Conservation (phyloP, 192 early-diverging fungal species). For the Coemansia sp. region DNA sequence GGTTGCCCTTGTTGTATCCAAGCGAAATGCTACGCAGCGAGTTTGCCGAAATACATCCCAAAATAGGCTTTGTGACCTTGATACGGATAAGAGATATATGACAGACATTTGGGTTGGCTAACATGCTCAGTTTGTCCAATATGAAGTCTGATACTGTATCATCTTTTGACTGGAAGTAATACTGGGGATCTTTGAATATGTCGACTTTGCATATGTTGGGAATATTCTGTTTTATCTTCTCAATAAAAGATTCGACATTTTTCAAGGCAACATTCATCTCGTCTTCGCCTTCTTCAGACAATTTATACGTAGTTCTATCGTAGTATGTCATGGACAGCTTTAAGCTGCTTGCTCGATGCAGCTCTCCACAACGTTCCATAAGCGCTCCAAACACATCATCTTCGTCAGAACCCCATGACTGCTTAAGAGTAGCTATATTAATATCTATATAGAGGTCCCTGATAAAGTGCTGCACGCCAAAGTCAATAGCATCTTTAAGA, state of each 20-base stretch:
- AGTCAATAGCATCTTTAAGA: conserved; percentile 3
- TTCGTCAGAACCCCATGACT: background rate
- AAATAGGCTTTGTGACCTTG: conserved; percentile 6
- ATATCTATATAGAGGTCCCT: conserved; percentile 15
- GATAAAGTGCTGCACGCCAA: conserved; percentile 9
- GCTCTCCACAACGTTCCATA: background rate
- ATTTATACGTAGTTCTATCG: too few relatives aligned
- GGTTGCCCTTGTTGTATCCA: conserved; percentile 10
- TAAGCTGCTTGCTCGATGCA: conserved; percentile 7
- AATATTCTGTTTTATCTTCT: background rate
- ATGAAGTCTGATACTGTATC: background rate
- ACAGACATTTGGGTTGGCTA: conserved; percentile 3
- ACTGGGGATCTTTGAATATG: background rate
- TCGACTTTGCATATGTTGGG: conserved; percentile 9
- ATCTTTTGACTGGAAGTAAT: too few relatives aligned
- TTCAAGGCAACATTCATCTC: background rate
- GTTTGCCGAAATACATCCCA: background rate
- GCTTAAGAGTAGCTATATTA: conserved; percentile 1
- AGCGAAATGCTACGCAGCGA: conserved; percentile 28
- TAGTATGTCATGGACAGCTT: background rate
- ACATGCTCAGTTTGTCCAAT: background rate
- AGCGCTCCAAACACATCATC: background rate
- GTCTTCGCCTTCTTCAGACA: background rate
- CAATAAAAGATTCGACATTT: background rate
- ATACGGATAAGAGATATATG: conserved; percentile 8